Conservation (phyloP, 495 filamentous ascomycete genomes). For the Penicillium bovifimosum region DNA sequence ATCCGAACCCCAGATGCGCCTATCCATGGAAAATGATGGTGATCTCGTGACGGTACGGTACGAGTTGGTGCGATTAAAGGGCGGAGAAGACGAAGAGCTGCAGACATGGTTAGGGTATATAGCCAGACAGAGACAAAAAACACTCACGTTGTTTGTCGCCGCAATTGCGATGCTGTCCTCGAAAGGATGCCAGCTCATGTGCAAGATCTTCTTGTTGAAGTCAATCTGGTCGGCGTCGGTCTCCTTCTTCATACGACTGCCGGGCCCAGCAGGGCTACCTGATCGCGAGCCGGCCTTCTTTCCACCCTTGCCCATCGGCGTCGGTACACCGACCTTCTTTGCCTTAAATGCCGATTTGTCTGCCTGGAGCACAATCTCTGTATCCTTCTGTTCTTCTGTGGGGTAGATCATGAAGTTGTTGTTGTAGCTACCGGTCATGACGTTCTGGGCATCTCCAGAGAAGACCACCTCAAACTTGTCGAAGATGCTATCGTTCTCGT, state of each 20-base stretch:
- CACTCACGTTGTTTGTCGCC: slow-evolving; percentile 96
- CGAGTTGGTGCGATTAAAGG: slow-evolving; percentile 52
- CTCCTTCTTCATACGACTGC: slow-evolving; percentile 95
- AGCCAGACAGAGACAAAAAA: not conserved
- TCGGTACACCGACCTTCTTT: slow-evolving; percentile 97
- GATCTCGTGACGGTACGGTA: slow-evolving; percentile 8
- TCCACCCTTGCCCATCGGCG: slow-evolving; percentile 86
- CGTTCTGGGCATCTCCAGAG: slow-evolving; percentile 95
- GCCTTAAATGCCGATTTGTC: slow-evolving; percentile 99
- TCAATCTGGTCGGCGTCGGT: slow-evolving; percentile 99
- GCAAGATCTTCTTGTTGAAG: slow-evolving; percentile 99
- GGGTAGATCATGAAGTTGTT: slow-evolving; percentile 99
- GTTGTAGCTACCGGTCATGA: slow-evolving; percentile 99
- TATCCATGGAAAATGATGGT: slow-evolving; percentile 26
- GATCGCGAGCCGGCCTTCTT: slow-evolving; percentile 82
- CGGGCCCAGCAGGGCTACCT: slow-evolving; percentile 84
- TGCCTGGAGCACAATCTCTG: slow-evolving; percentile 93
- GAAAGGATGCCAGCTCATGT: slow-evolving; percentile 99
- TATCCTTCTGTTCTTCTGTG: slow-evolving; percentile 89
- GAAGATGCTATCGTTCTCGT: slow-evolving; percentile 99
- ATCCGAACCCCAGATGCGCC: slow-evolving; percentile 23
- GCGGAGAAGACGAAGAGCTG: slow-evolving; percentile 98
- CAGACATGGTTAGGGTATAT: slow-evolving; percentile 17
- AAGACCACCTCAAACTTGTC: slow-evolving; percentile 99
- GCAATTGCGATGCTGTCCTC: slow-evolving; percentile 99